These are phyloP conservation scores for Oryza meyeriana DNA, from an alignment of 176 grass and related monocot species.

Conservation along the genomic window DNA sequence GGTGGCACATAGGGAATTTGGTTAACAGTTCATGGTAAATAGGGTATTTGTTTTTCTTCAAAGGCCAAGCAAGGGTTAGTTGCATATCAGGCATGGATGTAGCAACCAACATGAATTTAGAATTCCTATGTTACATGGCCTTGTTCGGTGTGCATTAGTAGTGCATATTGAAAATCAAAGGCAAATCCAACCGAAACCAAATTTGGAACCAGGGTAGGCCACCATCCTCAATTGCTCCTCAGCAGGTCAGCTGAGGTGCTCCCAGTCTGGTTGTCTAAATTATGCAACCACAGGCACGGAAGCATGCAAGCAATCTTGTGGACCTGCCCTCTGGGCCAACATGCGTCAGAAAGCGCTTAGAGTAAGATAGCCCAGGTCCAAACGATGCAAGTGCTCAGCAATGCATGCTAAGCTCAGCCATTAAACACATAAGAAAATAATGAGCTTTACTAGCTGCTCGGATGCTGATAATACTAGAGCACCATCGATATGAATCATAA, in stretches of 20 bases:
- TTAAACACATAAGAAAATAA: neutral
- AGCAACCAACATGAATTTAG: too few relatives aligned
- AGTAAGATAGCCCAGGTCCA: neutral
- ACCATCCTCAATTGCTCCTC: neutral
- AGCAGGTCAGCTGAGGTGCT: neutral
- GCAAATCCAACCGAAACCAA: too few relatives aligned
- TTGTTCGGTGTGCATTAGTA: too few relatives aligned
- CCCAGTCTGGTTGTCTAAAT: neutral
- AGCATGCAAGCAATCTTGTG: neutral
- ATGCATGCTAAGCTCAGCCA: neutral
- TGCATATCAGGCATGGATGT: too few relatives aligned
- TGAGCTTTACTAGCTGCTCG: neutral
- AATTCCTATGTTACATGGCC: too few relatives aligned
- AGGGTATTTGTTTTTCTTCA: too few relatives aligned
- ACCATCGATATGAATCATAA: neutral
- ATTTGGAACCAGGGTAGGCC: too few relatives aligned
- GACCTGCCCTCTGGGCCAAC: neutral
- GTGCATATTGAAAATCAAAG: too few relatives aligned
- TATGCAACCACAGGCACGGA: neutral
- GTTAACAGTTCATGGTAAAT: too few relatives aligned
- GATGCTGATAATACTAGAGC: neutral
- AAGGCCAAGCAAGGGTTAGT: too few relatives aligned
- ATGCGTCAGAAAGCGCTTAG: neutral
- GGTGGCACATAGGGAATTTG: too few relatives aligned
- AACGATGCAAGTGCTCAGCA: neutral